These are phyloP conservation scores for Paramecium pentaurelia DNA, from an alignment of 73 alveolate species.

Conservation along the genomic window DNA sequence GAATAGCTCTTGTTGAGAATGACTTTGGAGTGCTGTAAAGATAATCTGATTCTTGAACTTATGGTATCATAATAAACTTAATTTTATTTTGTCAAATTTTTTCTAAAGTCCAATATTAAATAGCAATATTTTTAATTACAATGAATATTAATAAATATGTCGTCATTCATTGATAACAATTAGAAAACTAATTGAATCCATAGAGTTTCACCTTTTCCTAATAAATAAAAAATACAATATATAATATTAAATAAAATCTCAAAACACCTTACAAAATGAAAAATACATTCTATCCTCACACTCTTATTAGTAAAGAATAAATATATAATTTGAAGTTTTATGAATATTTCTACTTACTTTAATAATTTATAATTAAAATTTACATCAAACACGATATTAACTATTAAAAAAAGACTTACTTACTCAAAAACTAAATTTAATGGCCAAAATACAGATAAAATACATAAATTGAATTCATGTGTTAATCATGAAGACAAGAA, in stretches of 20 bases:
- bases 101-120: neutral
- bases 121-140: neutral
- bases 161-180: neutral
- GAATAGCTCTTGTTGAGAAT: conserved; percentile 84
- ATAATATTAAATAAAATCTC: neutral
- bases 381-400: neutral
- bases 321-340: neutral
- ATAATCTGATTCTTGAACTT: conserved; percentile 18
- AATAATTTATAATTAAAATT: neutral
- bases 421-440: neutral
- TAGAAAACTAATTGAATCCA: neutral
- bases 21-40: conserved; percentile 29
- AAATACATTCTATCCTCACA: neutral
- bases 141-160: neutral
- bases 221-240: neutral
- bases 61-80: neutral
- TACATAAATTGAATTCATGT: neutral
- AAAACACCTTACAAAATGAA: neutral
- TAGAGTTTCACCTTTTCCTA: neutral
- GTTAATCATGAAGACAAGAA: neutral
- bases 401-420: neutral
- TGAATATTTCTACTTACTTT: neutral
- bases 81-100: neutral
- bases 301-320: neutral
- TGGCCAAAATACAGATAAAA: neutral